These are phyloP conservation scores for Obelidium mucronatum DNA, from an alignment of 192 early-diverging fungal genomes.

Conservation along the genomic window DNA sequence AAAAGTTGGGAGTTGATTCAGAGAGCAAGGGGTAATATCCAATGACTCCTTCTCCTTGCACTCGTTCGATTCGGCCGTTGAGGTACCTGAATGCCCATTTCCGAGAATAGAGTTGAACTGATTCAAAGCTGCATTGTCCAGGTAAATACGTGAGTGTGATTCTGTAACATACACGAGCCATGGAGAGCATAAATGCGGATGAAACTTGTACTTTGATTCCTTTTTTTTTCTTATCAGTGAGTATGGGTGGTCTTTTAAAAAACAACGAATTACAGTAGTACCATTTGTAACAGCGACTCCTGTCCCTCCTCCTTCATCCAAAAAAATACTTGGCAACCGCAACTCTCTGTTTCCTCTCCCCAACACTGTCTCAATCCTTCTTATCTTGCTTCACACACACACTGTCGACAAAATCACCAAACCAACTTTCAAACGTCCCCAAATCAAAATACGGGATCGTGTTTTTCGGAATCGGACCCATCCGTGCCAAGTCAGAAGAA, in stretches of 20 bases:
- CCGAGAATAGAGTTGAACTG: slow-evolving; percentile 5
- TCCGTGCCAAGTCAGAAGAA: slow-evolving; percentile 2
- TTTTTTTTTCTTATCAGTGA: no score
- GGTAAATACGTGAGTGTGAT: slow-evolving; percentile 6
- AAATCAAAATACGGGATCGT: slow-evolving; percentile 16
- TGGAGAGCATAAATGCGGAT: slow-evolving; percentile 10
- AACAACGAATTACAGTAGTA: background rate
- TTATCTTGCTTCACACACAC: background rate
- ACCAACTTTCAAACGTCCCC: slow-evolving; percentile 22
- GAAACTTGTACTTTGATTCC: slow-evolving; percentile 24
- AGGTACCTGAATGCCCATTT: slow-evolving; percentile 17
- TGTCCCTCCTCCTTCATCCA: slow-evolving; percentile 10
- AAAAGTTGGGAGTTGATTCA: background rate
- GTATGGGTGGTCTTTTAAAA: background rate
- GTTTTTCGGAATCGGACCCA: slow-evolving; percentile 14
- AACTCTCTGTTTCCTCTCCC: background rate
- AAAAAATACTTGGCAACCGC: slow-evolving; percentile 7
- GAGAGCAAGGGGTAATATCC: slow-evolving; percentile 13
- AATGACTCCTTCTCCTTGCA: slow-evolving; percentile 28
- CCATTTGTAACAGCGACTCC: slow-evolving; percentile 21
- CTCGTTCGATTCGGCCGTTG: background rate
- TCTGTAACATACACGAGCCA: slow-evolving; percentile 29
- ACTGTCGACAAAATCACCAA: background rate
- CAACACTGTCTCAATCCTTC: background rate
- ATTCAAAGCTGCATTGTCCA: background rate